phyloP scores from a whole-genome alignment of 768 basidiomycete genomes.

The Hygrophorus pudorinus region DNA sequence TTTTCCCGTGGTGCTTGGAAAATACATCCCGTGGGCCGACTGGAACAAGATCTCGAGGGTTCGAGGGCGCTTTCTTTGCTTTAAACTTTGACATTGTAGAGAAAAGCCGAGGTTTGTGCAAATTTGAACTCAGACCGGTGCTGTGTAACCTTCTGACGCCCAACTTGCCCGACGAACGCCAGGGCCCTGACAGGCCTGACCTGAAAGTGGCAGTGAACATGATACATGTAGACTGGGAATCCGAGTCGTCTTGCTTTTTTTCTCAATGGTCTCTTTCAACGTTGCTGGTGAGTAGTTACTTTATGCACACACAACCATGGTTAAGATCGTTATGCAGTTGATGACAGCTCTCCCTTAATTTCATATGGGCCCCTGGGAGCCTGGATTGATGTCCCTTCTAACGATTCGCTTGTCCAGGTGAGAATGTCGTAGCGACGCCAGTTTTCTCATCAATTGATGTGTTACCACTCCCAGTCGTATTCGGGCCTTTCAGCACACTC shows the following conservation, averaged over 20 bases:
- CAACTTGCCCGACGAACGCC: no score
- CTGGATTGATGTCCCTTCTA: conserved; percentile 35
- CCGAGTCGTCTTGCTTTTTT: conserved; percentile 15
- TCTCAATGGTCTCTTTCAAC: conserved; percentile 41
- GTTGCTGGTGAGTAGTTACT: conserved; percentile 24
- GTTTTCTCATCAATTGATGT: neutral
- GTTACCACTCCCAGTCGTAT: conserved; percentile 27
- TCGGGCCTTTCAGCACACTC: conserved; percentile 34
- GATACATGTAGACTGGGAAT: no score
- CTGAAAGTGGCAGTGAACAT: neutral
- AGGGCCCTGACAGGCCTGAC: neutral
- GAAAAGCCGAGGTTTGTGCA: neutral
- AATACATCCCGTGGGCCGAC: conserved; percentile 46
- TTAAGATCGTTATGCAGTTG: conserved; percentile 27
- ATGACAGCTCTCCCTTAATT: conserved; percentile 48
- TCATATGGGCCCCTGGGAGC: conserved; percentile 38
- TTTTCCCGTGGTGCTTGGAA: conserved; percentile 25
- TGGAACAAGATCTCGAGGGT: conserved; percentile 40
- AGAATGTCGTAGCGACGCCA: conserved; percentile 9
- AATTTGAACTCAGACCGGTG: no score
- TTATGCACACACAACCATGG: neutral
- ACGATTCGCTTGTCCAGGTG: conserved; percentile 30
- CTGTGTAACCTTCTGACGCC: no score
- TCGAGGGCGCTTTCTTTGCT: conserved; percentile 13
- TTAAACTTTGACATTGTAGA: conserved; percentile 17